Evolutionary conservation across 139 green algal species (phyloP).

Genomic region (Micractinium sp.): DNA sequence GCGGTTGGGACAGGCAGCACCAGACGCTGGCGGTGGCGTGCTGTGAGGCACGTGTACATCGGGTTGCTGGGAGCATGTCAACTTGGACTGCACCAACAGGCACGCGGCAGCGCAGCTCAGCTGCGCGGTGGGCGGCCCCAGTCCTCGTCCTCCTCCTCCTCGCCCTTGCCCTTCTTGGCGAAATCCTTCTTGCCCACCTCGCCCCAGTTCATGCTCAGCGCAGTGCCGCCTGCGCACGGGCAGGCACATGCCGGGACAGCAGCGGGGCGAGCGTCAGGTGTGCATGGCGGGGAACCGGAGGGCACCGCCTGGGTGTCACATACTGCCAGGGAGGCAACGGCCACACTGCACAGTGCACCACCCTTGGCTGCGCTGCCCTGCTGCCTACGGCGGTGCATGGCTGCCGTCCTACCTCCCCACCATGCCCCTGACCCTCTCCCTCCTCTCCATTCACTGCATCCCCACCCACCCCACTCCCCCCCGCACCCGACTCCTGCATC

Average conservation of each 20-base stretch:
- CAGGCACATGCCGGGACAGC: not conserved
- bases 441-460: no score
- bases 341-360: not conserved
- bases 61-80: no score
- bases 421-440: not conserved
- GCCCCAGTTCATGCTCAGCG: slow-evolving; percentile 97
- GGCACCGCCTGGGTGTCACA: no score
- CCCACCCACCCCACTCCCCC: not conserved
- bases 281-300: no score
- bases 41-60: no score
- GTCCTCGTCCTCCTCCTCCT: slow-evolving; percentile 59
- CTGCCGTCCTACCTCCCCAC: not conserved
- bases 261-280: not conserved
- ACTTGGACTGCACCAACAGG: no score
- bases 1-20: no score
- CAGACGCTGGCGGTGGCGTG: no score
- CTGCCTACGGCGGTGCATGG: not conserved
- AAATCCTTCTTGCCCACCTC: slow-evolving; percentile 79
- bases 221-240: slow-evolving; percentile 81
- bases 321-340: no score
- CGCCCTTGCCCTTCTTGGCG: slow-evolving; percentile 64
- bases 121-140: not conserved
- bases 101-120: not conserved
- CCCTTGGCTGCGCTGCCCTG: not conserved
- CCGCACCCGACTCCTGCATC: slow-evolving; percentile 69